A percentile compares a stretch with the other conserved stretches of the same genome.
These are phyloP conservation scores for Hibiscus trionum DNA, from an alignment of 345 rosid genomes.

Conservation along the genomic window DNA sequence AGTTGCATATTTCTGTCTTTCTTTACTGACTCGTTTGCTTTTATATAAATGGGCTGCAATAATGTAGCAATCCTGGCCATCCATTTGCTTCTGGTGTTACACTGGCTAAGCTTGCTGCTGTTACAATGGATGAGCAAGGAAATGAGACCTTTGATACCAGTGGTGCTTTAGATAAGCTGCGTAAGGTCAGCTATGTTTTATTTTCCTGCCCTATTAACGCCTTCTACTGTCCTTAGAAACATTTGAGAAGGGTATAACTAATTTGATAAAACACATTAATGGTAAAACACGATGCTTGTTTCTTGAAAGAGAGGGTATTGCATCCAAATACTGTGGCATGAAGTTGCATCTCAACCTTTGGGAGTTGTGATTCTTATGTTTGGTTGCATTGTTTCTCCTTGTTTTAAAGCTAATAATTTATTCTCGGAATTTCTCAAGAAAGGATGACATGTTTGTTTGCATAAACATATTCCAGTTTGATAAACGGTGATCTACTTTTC, in stretches of 20 bases:
- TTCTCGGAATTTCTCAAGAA: neutral
- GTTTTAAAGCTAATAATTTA: neutral
- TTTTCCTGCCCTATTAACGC: neutral
- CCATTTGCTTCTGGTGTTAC: constrained; percentile 92
- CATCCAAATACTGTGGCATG: neutral
- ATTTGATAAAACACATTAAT: neutral
- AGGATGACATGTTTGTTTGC: neutral
- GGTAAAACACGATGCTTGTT: neutral
- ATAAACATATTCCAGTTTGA: neutral
- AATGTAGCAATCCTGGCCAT: constrained; percentile 69
- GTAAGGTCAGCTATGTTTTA: constrained; percentile 58
- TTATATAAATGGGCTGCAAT: neutral
- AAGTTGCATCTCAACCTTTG: neutral
- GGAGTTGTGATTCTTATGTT: neutral
- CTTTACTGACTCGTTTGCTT: neutral
- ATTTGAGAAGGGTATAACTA: neutral
- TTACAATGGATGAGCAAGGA: constrained; percentile 92
- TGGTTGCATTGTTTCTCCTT: neutral
- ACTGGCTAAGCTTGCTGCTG: constrained; percentile 95
- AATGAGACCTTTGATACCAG: constrained; percentile 97
- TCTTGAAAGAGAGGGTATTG: constrained; percentile 2
- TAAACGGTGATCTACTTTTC: neutral
- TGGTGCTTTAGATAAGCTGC: constrained; percentile 90
- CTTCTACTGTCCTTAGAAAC: neutral
- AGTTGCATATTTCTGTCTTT: neutral